These are phyloP conservation scores for Hamamelis virginiana DNA, from an alignment of 164 flowering plant genomes.

Conservation along the genomic window DNA sequence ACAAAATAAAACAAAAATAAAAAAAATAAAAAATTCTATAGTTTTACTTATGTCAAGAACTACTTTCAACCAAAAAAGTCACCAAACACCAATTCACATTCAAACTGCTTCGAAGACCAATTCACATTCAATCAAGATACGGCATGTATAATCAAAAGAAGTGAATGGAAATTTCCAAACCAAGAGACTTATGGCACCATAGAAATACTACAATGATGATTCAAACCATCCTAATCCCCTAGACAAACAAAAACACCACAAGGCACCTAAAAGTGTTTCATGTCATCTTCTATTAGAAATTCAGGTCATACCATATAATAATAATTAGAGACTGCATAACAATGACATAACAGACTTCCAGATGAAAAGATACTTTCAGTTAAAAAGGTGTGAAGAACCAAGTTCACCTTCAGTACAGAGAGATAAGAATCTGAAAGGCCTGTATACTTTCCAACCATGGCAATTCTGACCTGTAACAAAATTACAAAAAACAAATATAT, in stretches of 20 bases:
- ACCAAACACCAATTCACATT: no score
- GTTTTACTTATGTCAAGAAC: no score
- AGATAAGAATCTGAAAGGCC: conserved; percentile 92
- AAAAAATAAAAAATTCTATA: no score
- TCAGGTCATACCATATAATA: background rate
- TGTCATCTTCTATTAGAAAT: no score
- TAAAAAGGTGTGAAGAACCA: background rate
- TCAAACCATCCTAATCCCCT: background rate
- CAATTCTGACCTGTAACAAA: conserved; percentile 82
- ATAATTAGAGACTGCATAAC: background rate
- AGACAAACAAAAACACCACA: background rate
- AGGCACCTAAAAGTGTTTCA: background rate
- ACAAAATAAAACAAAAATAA: no score
- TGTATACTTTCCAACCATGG: conserved; percentile 97
- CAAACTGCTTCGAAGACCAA: no score
- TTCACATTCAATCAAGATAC: no score
- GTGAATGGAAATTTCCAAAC: no score
- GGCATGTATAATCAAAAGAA: no score
- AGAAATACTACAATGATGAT: no score
- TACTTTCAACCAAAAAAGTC: no score
- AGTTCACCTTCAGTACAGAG: conserved; percentile 80
- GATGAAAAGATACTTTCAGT: background rate
- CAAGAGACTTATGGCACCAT: no score
- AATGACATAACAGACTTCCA: background rate
- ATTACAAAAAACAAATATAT: conserved; percentile 4